Evolutionary conservation across 352 stramenopile genomes (phyloP).

Genomic region (Globisporangium barbulae): DNA sequence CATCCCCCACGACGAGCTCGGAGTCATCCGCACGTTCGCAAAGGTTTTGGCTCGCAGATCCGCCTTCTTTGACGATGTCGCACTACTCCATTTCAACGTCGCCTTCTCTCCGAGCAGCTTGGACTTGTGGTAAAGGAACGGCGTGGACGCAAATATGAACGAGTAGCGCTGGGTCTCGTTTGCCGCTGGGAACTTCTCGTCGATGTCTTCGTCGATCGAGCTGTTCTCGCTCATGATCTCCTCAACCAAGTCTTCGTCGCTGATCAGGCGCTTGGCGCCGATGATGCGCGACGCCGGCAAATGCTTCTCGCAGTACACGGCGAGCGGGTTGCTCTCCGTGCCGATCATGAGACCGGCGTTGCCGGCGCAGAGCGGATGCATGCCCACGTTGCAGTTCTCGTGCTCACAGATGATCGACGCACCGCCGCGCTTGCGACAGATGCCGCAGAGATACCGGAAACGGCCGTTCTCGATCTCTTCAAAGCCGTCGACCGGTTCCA

Average conservation of each 20-base stretch:
- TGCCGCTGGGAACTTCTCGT: conserved; percentile 38
- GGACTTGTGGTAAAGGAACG: conserved; percentile 47
- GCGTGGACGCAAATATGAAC: conserved; percentile 77
- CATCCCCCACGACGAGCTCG: conserved; percentile 31
- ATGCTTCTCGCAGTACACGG: conserved; percentile 84
- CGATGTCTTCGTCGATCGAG: conserved; percentile 33
- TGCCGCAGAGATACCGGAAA: conserved; percentile 77
- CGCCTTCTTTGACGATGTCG: conserved; percentile 9
- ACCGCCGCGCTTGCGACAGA: conserved; percentile 77
- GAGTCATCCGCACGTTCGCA: conserved; percentile 31
- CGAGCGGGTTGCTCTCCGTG: conserved; percentile 59
- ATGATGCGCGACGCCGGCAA: conserved; percentile 59
- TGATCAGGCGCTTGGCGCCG: conserved; percentile 80
- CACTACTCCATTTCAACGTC: conserved; percentile 28
- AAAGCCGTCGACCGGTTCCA: conserved; percentile 82
- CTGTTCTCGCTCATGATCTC: conserved; percentile 82
- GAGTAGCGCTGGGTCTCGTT: conserved; percentile 48
- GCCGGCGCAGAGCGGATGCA: conserved; percentile 73
- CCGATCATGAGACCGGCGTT: conserved; percentile 82
- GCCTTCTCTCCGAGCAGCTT: conserved; percentile 43
- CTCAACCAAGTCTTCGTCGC: conserved; percentile 78
- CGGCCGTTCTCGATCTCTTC: conserved; percentile 82
- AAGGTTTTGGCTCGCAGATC: conserved; percentile 29
- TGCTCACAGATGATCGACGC: conserved; percentile 80
- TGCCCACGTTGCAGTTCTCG: conserved; percentile 73